These are phyloP conservation scores for Nannochloris sp. DNA, from an alignment of 139 green algal species.

Conservation along the genomic window DNA sequence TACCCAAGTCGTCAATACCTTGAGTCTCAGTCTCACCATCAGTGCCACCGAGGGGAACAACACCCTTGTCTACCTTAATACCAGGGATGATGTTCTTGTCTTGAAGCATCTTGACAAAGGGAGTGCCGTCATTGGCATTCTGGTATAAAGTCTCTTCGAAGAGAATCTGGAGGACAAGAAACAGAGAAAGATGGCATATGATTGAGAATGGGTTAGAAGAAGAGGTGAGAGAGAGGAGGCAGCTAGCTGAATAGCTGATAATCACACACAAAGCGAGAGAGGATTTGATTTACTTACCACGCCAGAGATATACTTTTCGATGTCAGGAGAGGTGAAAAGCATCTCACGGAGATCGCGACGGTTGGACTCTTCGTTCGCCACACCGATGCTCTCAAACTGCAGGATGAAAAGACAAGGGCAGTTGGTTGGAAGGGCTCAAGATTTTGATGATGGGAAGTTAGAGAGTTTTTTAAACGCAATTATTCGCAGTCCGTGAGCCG, in stretches of 20 bases:
- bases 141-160: constrained; percentile 91
- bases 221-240: background rate
- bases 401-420: background rate
- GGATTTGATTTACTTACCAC: constrained; percentile 35
- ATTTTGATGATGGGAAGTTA: too few relatives aligned
- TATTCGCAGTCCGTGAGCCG: too few relatives aligned
- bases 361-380: constrained; percentile 42
- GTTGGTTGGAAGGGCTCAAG: too few relatives aligned
- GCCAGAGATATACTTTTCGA: constrained; percentile 56
- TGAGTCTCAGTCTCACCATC: constrained; percentile 49
- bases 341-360: constrained; percentile 44
- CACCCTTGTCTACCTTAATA: constrained; percentile 50
- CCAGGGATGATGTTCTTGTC: constrained; percentile 47
- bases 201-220: background rate
- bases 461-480: too few relatives aligned
- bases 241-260: background rate
- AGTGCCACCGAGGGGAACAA: constrained; percentile 51
- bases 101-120: constrained; percentile 63
- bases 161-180: constrained; percentile 61
- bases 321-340: constrained; percentile 46
- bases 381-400: constrained; percentile 42
- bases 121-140: constrained; percentile 41
- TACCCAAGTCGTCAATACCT: constrained; percentile 71
- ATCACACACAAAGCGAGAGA: too few relatives aligned
- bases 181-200: background rate